Conservation (phyloP, 1,139 yeast genomes). For the Yamadazyma friedrichii region DNA sequence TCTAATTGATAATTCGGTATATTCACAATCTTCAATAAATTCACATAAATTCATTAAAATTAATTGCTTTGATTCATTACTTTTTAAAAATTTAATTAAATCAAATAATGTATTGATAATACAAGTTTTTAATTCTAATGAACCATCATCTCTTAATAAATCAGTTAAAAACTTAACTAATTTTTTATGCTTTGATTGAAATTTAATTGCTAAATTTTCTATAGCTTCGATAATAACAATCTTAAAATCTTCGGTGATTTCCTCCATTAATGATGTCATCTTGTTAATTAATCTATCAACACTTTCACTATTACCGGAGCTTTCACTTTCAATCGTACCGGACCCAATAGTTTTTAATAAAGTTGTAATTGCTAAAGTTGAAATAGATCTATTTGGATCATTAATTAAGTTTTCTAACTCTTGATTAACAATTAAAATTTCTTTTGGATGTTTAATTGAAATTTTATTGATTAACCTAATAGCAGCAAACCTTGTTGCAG, state of each 20-base stretch:
- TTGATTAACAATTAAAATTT: conserved; percentile 63
- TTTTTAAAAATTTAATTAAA: conserved; percentile 81
- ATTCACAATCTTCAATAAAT: conserved; percentile 97
- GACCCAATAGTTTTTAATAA: conserved; percentile 92
- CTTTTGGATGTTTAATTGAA: conserved; percentile 80
- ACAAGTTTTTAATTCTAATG: conserved; percentile 77
- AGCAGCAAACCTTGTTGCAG: conserved; percentile 89
- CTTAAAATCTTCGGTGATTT: conserved; percentile 93
- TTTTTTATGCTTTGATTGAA: conserved; percentile 85
- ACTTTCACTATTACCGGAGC: conserved; percentile 45
- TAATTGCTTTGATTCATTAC: conserved; percentile 67
- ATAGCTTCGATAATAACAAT: conserved; percentile 93
- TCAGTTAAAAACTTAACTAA: conserved; percentile 83
- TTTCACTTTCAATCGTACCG: conserved; percentile 38
- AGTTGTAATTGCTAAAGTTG: conserved; percentile 99
- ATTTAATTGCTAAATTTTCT: conserved; percentile 85
- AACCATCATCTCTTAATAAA: conserved; percentile 88
- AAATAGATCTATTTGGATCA: conserved; percentile 86
- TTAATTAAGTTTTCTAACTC: conserved; percentile 86
- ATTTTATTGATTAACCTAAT: conserved; percentile 84
- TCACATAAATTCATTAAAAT: conserved; percentile 92
- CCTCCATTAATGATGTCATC: conserved; percentile 87
- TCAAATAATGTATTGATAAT: conserved; percentile 91
- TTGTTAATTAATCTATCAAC: conserved; percentile 88
- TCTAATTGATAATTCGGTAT: conserved; percentile 87